Evolutionary conservation across 306 rosid species (phyloP).

Genomic region (Sechiopsis laciniata): DNA sequence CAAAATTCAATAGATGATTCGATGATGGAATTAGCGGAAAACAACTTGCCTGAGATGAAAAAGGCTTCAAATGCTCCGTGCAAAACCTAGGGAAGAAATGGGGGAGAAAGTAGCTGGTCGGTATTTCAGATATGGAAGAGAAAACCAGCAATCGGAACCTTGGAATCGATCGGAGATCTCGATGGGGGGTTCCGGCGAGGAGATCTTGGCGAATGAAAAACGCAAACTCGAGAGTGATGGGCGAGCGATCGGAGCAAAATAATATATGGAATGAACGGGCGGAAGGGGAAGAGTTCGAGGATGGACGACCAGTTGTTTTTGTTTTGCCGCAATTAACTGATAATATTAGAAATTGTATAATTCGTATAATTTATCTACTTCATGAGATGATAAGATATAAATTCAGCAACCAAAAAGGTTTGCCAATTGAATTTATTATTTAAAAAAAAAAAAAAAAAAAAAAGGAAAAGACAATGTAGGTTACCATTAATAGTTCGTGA

Average conservation of each 20-base stretch:
- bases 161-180: constrained; percentile 25
- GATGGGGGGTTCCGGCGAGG: constrained; percentile 26
- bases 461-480: no score
- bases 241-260: constrained; percentile 42
- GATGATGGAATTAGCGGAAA: not conserved
- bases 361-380: no score
- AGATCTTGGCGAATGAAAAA: constrained; percentile 33
- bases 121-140: not conserved
- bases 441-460: no score
- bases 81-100: constrained; percentile 15
- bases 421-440: no score
- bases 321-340: no score
- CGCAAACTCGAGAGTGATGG: constrained; percentile 23
- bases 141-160: constrained; percentile 14
- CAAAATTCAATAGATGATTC: not conserved
- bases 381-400: no score
- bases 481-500: no score
- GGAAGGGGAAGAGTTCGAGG: not conserved
- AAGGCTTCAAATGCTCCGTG: constrained; percentile 6
- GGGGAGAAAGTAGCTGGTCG: not conserved
- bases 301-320: no score
- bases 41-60: constrained; percentile 13
- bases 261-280: not conserved
- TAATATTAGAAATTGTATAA: no score
- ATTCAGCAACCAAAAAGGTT: no score